Percentiles rank a stretch among this genome's conserved stretches.
Conservation (phyloP, 139 green algal genomes). For the Klebsormidium nitens region DNA sequence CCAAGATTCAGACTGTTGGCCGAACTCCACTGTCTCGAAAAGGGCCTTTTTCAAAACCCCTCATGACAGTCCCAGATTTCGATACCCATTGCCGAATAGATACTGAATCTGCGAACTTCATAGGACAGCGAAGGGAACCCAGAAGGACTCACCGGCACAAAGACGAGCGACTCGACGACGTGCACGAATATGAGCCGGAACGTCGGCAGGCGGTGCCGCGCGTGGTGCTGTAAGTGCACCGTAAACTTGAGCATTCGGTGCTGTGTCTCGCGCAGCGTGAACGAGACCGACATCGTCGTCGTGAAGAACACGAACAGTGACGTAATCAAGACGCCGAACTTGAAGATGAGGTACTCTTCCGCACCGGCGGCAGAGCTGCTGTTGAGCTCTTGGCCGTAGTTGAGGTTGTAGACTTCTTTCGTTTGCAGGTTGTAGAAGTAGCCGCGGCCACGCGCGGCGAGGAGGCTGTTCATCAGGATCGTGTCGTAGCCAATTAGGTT, state of each 20-base stretch:
- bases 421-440: slow-evolving; percentile 42
- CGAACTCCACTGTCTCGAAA: too few species aligned
- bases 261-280: slow-evolving; percentile 41
- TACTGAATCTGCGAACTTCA: too few species aligned
- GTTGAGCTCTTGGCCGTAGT: slow-evolving; percentile 6
- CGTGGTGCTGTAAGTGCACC: slow-evolving; percentile 40
- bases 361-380: not conserved
- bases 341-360: slow-evolving; percentile 34
- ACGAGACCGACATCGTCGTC: slow-evolving; percentile 43
- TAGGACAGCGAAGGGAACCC: too few species aligned
- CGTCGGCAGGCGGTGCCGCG: slow-evolving; percentile 36
- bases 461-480: slow-evolving; percentile 39
- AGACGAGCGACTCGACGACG: slow-evolving; percentile 41
- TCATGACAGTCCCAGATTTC: too few species aligned
- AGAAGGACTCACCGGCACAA: slow-evolving; percentile 35
- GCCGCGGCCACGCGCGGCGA: slow-evolving; percentile 24
- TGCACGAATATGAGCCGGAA: slow-evolving; percentile 42
- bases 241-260: slow-evolving; percentile 43
- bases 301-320: slow-evolving; percentile 44
- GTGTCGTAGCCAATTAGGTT: slow-evolving; percentile 42
- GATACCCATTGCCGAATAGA: too few species aligned
- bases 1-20: too few species aligned
- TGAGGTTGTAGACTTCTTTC: slow-evolving; percentile 45
- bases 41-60: too few species aligned
- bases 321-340: slow-evolving; percentile 38